Percentiles rank a stretch among this genome's conserved stretches.
These are phyloP conservation scores for Ilex paraguariensis DNA, from an alignment of 305 asterid species.

Conservation along the genomic window DNA sequence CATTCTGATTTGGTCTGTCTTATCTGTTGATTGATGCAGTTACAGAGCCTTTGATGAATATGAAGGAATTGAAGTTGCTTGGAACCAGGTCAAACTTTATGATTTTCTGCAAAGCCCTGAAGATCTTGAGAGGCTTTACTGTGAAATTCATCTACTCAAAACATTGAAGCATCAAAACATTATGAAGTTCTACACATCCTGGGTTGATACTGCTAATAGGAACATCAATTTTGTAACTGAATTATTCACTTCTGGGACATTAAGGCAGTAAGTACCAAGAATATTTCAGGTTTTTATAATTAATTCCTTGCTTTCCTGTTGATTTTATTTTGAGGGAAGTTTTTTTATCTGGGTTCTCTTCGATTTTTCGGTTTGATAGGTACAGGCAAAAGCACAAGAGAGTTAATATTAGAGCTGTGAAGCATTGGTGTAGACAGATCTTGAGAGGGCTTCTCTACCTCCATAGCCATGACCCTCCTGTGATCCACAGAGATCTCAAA, in stretches of 20 bases:
- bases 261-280: constrained; percentile 60
- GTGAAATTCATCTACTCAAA: constrained; percentile 79
- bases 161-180: constrained; percentile 65
- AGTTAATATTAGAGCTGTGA: constrained; percentile 78
- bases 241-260: constrained; percentile 86
- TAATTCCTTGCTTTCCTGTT: not conserved
- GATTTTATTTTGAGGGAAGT: not conserved
- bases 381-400: constrained; percentile 69
- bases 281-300: not conserved
- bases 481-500: constrained; percentile 82
- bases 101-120: constrained; percentile 79
- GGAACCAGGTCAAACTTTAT: constrained; percentile 79
- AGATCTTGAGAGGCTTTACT: constrained; percentile 76
- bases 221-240: constrained; percentile 89
- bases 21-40: constrained; percentile 31
- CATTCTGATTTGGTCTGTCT: constrained; percentile 12
- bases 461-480: constrained; percentile 84
- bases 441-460: constrained; percentile 77
- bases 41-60: constrained; percentile 82
- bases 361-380: constrained; percentile 26
- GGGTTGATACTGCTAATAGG: constrained; percentile 75
- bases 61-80: constrained; percentile 88
- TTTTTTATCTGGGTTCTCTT: constrained; percentile 4
- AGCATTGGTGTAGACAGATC: constrained; percentile 88
- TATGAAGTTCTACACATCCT: constrained; percentile 76